A percentile compares a stretch with the other conserved stretches of the same genome.
phyloP scores from a whole-genome alignment of 176 grass and related monocot genomes.

The Canna indica region DNA sequence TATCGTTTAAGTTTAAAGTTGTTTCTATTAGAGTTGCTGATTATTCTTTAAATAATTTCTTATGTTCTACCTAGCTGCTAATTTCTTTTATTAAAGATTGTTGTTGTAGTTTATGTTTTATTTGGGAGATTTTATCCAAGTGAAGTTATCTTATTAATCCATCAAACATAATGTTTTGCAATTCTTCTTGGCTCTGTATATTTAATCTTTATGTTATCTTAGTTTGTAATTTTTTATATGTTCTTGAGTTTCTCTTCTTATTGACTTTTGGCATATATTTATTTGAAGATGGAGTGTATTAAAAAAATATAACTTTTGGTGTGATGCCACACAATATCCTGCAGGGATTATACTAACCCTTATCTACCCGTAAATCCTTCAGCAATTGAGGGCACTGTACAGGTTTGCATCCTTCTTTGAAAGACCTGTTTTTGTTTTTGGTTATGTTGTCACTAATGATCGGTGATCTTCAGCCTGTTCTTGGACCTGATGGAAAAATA shows the following conservation, averaged over 20 bases:
- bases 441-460: conserved; percentile 15
- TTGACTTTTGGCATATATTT: not conserved
- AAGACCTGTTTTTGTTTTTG: conserved; percentile 11
- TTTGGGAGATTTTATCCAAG: not conserved
- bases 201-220: not conserved
- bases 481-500: conserved; percentile 67
- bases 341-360: conserved; percentile 89
- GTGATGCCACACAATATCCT: conserved; percentile 26
- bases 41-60: no score
- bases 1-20: not conserved
- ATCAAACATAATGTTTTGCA: not conserved
- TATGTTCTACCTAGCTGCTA: no score
- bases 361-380: conserved; percentile 90
- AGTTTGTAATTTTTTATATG: not conserved
- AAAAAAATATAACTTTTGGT: not conserved
- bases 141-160: not conserved
- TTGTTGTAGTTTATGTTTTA: not conserved
- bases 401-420: conserved; percentile 39
- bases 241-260: not conserved
- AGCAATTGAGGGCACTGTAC: conserved; percentile 56
- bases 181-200: not conserved
- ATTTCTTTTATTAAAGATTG: not conserved
- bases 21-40: not conserved
- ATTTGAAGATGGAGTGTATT: not conserved
- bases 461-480: conserved; percentile 34